A percentile compares a stretch with the other conserved stretches of the same genome.
Evolutionary conservation across 352 stramenopile genomes (phyloP).

Genomic region (Nothophytophthora sp.): DNA sequence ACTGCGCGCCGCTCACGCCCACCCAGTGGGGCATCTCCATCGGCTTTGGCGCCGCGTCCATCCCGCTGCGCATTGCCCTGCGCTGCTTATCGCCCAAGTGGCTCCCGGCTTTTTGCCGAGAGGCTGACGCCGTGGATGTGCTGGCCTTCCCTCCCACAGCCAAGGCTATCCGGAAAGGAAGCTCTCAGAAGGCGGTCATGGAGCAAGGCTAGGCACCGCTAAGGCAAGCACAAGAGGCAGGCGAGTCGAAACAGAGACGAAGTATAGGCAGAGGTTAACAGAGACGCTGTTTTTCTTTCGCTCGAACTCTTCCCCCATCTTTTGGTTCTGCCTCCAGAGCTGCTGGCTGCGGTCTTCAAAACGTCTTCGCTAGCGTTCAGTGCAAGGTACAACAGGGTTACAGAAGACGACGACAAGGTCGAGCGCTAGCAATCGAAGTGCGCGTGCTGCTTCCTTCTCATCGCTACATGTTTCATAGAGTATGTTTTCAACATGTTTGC

Average conservation of each 20-base stretch:
- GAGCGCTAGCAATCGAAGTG: no score
- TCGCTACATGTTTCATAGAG: no score
- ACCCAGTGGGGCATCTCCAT: constrained; percentile 64
- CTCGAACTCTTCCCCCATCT: no score
- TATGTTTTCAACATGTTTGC: no score
- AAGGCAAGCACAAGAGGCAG: constrained; percentile 16
- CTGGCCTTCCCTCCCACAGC: constrained; percentile 26
- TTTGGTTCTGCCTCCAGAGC: no score
- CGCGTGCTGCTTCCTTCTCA: no score
- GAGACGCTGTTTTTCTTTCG: no score
- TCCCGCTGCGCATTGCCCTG: constrained; percentile 56
- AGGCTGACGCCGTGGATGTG: constrained; percentile 46
- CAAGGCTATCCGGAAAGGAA: constrained; percentile 34
- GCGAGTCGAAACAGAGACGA: constrained; percentile 14
- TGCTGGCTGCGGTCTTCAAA: no score
- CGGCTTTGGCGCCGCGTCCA: constrained; percentile 34
- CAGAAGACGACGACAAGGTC: no score
- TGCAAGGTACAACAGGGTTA: no score
- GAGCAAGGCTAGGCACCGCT: no score
- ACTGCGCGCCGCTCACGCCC: constrained; percentile 47
- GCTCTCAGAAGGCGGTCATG: constrained; percentile 27
- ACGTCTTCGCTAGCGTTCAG: no score
- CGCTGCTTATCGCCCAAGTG: constrained; percentile 60
- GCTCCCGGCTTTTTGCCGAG: constrained; percentile 57
- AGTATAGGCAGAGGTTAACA: constrained; percentile 9